Base-by-base conservation (phyloP, 2,329 filamentous ascomycete species). In the Ophiostoma ulmi region DNA sequence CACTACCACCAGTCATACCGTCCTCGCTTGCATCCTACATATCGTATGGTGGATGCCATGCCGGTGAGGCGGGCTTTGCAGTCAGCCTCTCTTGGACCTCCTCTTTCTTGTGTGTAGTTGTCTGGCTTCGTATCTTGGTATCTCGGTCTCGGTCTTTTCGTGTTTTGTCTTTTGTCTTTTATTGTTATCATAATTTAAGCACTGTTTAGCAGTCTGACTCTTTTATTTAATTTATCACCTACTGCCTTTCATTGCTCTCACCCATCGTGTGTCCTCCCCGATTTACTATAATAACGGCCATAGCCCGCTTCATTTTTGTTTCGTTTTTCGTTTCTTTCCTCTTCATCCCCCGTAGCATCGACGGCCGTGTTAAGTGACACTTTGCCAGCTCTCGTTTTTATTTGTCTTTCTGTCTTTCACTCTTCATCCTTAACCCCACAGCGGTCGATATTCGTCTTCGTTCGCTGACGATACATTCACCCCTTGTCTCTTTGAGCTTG, bases 321-420 rank as follows among this genome's bases (percentile, higher is more conserved):
- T 6, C 14, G 41, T 17, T 38, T 52, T 8, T 31, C 17, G 7
- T 44, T 31, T 58, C 3, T 52, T 39, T 65, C 20, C 17, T 36
- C 58, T 38, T 41, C 58, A 22, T 71, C 52, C 20, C 17, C 41
- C 38, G 39, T 44, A 68, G 39, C 65, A 65, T 67, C 63, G 55
- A 66, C 36, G 31, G 26, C 52, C 44, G 52, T 70, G 48, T 41
- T 64, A 68, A n/a, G 36, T 67, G 35, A n/a, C 44, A 26, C 48
- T 64, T 70, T 44, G 1, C 63, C 63, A 65, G 63, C 63, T 65
- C 44, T 69, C 63, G 39, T 41, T 20, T 70, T 26, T 58, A n/a
- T 58, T 17, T 17, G n/a, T n/a, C 7, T 38, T 55, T 55, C 17
- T 22, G n/a, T 38, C n/a, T 63, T 36, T 55, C n/a, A 44, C 1